Percentiles rank a stretch among this genome's conserved stretches.
Conservation (phyloP, 257 asterid species). For the Sherardia arvensis region DNA sequence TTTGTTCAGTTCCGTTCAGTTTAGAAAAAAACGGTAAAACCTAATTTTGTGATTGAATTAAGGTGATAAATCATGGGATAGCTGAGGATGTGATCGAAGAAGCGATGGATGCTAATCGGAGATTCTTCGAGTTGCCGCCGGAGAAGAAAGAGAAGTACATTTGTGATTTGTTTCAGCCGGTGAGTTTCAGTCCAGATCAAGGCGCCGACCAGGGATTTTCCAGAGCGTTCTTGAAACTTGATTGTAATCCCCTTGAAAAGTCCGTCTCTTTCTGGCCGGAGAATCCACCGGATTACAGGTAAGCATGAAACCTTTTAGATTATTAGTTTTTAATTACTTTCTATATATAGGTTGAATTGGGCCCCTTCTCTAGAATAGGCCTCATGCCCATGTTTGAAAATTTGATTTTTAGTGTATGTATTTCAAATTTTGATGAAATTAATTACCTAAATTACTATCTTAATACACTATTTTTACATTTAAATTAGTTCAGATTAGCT, state of each 20-base stretch:
- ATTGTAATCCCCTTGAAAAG: not conserved
- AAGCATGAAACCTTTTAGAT: not conserved
- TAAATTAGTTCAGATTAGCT: no score
- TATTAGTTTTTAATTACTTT: no score
- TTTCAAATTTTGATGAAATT: no score
- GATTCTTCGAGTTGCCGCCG: conserved; percentile 5
- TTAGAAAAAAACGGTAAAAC: no score
- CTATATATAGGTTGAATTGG: not conserved
- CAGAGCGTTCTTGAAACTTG: conserved; percentile 3
- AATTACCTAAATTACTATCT: no score
- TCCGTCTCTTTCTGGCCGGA: not conserved
- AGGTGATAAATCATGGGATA: conserved; percentile 10
- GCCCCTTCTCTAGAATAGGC: no score
- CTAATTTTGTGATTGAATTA: no score
- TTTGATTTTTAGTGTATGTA: no score
- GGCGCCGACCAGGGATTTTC: not conserved
- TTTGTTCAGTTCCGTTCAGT: not conserved
- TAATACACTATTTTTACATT: no score
- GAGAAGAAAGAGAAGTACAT: not conserved
- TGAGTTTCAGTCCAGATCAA: not conserved
- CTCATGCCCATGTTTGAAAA: no score
- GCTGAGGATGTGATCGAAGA: not conserved
- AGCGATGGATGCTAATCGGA: conserved; percentile 3
- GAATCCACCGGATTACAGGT: conserved; percentile 12
- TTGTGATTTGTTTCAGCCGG: not conserved